Conservation (phyloP, 805 yeast genomes). For the Candida bentonensis region DNA sequence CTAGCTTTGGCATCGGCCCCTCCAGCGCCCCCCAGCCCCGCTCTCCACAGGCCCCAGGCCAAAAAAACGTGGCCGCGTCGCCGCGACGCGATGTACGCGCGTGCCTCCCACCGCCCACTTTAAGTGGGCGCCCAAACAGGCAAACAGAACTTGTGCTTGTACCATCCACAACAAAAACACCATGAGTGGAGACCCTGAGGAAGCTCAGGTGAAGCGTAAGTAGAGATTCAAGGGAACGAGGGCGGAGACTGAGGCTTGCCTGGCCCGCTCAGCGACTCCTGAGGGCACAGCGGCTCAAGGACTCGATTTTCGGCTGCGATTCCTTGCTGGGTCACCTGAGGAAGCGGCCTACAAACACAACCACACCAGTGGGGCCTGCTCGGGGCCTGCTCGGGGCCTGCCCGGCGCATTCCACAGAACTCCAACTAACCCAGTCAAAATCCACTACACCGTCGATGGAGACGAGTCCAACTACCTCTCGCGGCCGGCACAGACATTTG, state of each 20-base stretch:
- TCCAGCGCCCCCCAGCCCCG: no score
- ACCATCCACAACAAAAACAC: not conserved
- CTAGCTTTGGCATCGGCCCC: no score
- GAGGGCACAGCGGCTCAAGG: not conserved
- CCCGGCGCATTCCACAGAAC: not conserved
- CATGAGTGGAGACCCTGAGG: not conserved
- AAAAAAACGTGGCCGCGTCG: no score
- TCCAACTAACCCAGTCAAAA: not conserved
- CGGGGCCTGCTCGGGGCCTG: not conserved
- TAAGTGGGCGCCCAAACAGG: no score
- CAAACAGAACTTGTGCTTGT: not conserved
- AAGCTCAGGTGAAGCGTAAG: conserved; percentile 1
- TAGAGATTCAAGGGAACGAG: no score
- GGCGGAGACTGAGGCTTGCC: not conserved
- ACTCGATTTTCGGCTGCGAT: not conserved
- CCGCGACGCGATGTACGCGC: no score
- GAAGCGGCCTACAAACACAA: not conserved
- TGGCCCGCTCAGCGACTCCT: not conserved
- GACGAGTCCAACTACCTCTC: conserved; percentile 1
- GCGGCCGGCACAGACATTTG: not conserved
- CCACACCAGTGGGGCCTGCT: not conserved
- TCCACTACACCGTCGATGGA: not conserved
- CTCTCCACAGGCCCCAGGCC: no score
- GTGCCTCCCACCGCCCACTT: no score
- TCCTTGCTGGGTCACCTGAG: not conserved